Percentiles rank a stretch among this genome's conserved stretches.
These are phyloP conservation scores for Arabidopsis suecica DNA, from an alignment of 345 rosid genomes.

Conservation along the genomic window DNA sequence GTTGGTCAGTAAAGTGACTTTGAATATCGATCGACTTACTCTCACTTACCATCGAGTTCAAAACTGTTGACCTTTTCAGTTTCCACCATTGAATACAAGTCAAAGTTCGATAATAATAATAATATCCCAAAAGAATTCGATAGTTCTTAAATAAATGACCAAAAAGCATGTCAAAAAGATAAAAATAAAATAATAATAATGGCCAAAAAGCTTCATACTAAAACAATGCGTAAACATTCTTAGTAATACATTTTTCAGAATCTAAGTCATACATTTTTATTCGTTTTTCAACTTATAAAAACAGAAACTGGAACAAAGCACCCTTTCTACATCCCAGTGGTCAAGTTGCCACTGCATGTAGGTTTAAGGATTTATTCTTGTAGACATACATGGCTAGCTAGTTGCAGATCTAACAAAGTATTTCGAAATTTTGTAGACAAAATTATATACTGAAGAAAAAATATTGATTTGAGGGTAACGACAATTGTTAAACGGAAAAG, in stretches of 20 bases:
- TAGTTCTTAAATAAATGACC: neutral
- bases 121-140: neutral
- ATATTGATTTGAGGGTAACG: neutral
- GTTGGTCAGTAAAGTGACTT: slow-evolving; percentile 32
- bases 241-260: neutral
- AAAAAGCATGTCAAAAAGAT: neutral
- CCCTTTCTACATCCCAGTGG: neutral
- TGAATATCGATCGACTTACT: neutral
- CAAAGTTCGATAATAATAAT: slow-evolving; percentile 20
- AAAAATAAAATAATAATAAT: neutral
- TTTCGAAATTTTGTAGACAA: neutral
- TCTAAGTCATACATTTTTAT: neutral
- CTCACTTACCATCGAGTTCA: neutral
- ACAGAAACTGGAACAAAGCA: neutral
- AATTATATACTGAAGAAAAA: neutral
- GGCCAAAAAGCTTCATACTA: neutral
- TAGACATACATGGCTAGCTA: neutral
- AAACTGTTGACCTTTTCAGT: neutral
- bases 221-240: neutral
- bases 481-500: no score
- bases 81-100: slow-evolving; percentile 15
- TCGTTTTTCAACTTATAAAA: neutral
- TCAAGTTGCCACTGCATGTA: slow-evolving; percentile 10
- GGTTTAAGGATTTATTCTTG: neutral
- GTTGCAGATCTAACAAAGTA: neutral